Evolutionary conservation across 257 asterid genomes (phyloP), one percentile per base, ranked within the genome.

Genomic region (Euphrasia confusa): DNA sequence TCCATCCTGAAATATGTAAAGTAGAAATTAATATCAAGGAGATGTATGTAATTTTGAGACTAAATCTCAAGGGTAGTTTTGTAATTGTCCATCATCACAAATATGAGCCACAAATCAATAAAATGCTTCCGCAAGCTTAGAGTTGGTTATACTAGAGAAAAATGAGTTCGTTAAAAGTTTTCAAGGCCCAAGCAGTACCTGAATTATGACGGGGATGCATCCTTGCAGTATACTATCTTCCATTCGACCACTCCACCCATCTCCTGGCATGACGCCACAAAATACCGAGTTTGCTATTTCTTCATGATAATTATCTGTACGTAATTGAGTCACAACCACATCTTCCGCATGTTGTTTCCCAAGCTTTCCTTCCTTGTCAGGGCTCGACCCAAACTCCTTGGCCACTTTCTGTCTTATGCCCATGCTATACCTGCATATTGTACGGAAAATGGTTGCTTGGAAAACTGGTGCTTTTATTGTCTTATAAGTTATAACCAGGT

Each of bases 181-280:
- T 4, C 62, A 21, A 21, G 24, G 24, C 24, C 24, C 24, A 48
- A 27, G 60, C 12, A 32, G 28, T 60, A 85, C 98, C 96, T 91
- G 99, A 74, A 93, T 89, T 55, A 93, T 71, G 28, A 93, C 99
- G 2, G 99, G 99, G 56, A 93, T 87, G 85, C 99, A 93, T 24
- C 97, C 99, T 61, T 89, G 99, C 54, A 79, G 78, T 68, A 93
- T 82, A 60, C 96, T 89, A 77, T 93, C 99, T 75, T 93, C 99
- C 96, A 93, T 87, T 60, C 99, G 87, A 45, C 99, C 99, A 52
- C 99, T 89, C 99, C 99, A 93, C 44, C 99, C 99, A 64, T 93
- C 99, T 69, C 99, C 99, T 30, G 99, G 99, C 99, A 93, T 89
- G 39, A 93, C 97, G 67, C 99, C 99, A 65, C 99, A 93, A 64